A percentile compares a stretch with the other conserved stretches of the same genome.
Conservation (phyloP, 1,284 basidiomycete genomes). For the Sporisorium iseilematis-ciliati region DNA sequence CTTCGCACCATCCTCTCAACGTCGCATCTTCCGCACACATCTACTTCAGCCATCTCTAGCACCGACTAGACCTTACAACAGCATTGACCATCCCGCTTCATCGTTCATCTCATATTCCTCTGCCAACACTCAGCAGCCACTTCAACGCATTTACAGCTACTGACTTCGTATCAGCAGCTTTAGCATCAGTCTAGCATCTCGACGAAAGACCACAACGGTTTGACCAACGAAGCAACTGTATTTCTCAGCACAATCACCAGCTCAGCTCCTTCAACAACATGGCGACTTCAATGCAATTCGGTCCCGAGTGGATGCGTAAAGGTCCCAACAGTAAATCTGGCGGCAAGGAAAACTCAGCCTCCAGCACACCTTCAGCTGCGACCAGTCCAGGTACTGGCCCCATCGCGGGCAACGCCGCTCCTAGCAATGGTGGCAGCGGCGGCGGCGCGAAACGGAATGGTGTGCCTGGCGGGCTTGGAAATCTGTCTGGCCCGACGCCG, state of each 20-base stretch:
- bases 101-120: not conserved
- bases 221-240: not conserved
- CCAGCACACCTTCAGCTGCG: constrained; percentile 20
- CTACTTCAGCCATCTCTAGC: not conserved
- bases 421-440: constrained; percentile 14
- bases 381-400: constrained; percentile 34
- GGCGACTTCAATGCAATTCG: constrained; percentile 66
- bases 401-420: constrained; percentile 19
- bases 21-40: not conserved
- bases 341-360: constrained; percentile 30
- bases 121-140: not conserved
- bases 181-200: constrained; percentile 2
- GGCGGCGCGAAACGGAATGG: constrained; percentile 36
- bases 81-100: not conserved
- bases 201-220: not conserved
- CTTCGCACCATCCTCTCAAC: not conserved
- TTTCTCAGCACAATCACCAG: not conserved
- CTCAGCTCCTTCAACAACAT: constrained; percentile 30
- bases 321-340: constrained; percentile 53
- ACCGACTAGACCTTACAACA: not conserved
- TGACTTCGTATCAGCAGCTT: constrained; percentile 11
- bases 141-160: constrained; percentile 3
- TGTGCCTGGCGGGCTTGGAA: constrained; percentile 34
- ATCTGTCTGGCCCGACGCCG: constrained; percentile 38
- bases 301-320: constrained; percentile 68